These are phyloP conservation scores for Saccharomycopsis olivae DNA, from an alignment of 805 yeast genomes.

Conservation along the genomic window DNA sequence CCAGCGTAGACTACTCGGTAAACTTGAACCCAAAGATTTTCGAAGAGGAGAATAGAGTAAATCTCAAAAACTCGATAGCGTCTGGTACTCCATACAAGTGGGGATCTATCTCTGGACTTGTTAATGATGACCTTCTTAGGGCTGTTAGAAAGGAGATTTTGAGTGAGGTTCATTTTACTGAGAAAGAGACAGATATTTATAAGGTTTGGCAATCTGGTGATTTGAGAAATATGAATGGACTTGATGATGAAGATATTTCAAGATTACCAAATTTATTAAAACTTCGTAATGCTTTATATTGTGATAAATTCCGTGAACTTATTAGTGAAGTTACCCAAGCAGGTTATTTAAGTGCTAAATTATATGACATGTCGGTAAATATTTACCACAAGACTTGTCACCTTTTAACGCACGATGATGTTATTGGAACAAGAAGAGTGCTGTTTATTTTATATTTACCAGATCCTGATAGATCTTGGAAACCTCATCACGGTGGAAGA, in stretches of 20 bases:
- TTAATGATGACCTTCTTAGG: slow-evolving; percentile 68
- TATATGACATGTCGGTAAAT: slow-evolving; percentile 88
- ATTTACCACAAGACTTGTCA: slow-evolving; percentile 92
- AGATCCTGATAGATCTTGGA: slow-evolving; percentile 85
- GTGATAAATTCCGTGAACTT: slow-evolving; percentile 72
- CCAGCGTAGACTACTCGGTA: slow-evolving; percentile 6
- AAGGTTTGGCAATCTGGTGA: slow-evolving; percentile 87
- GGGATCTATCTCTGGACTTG: slow-evolving; percentile 70
- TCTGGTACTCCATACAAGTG: slow-evolving; percentile 74
- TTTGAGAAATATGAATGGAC: slow-evolving; percentile 82
- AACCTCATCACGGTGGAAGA: slow-evolving; percentile 89
- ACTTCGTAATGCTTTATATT: slow-evolving; percentile 78
- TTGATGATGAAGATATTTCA: slow-evolving; percentile 63
- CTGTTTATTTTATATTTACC: slow-evolving; percentile 89
- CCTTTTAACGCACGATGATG: slow-evolving; percentile 92
- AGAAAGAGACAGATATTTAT: slow-evolving; percentile 94
- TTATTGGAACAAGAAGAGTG: slow-evolving; percentile 88
- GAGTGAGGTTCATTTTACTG: slow-evolving; percentile 76
- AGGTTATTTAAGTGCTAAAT: slow-evolving; percentile 82
- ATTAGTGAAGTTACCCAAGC: slow-evolving; percentile 71
- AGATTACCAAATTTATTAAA: slow-evolving; percentile 67
- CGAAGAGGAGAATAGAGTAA: slow-evolving; percentile 28
- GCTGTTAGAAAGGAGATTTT: slow-evolving; percentile 80
- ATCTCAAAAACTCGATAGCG: slow-evolving; percentile 34
- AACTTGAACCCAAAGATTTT: slow-evolving; percentile 30